Conservation (phyloP, 768 basidiomycete genomes). For the Mycena albidolilacea region DNA sequence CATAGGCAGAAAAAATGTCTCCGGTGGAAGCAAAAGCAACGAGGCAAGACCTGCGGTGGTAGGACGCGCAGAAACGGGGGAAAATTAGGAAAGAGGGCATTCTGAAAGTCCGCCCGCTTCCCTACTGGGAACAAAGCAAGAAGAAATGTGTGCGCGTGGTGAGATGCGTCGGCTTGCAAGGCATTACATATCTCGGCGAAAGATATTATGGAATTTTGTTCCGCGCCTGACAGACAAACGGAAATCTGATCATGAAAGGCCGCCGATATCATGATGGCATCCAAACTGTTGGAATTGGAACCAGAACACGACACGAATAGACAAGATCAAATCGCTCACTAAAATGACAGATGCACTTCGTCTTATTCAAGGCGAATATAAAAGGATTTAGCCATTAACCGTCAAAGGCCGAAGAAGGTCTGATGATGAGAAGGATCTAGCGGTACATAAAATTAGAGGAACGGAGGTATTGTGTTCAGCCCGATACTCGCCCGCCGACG, state of each 20-base stretch:
- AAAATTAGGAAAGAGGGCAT: too few species aligned
- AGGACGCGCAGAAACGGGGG: background rate
- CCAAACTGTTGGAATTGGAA: slow-evolving; percentile 11
- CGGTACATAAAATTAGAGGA: background rate
- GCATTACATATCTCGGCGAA: slow-evolving; percentile 19
- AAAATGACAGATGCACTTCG: slow-evolving; percentile 23
- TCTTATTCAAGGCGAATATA: background rate
- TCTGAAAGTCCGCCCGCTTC: background rate
- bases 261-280: slow-evolving; percentile 7
- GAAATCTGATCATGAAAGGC: background rate
- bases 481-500: background rate
- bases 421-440: slow-evolving; percentile 17
- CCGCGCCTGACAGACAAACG: slow-evolving; percentile 20
- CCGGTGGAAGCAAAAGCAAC: background rate
- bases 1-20: background rate
- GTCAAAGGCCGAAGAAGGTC: background rate
- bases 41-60: slow-evolving; percentile 1
- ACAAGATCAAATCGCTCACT: slow-evolving; percentile 23
- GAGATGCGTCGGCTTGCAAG: slow-evolving; percentile 6
- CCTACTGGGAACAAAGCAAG: background rate
- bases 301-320: background rate
- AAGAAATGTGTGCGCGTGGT: background rate
- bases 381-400: slow-evolving; percentile 23
- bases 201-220: slow-evolving; percentile 8
- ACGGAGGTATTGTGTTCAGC: too few species aligned